phyloP scores from a whole-genome alignment of 78 protist species.

The Dictyostelium brefeldianum region DNA sequence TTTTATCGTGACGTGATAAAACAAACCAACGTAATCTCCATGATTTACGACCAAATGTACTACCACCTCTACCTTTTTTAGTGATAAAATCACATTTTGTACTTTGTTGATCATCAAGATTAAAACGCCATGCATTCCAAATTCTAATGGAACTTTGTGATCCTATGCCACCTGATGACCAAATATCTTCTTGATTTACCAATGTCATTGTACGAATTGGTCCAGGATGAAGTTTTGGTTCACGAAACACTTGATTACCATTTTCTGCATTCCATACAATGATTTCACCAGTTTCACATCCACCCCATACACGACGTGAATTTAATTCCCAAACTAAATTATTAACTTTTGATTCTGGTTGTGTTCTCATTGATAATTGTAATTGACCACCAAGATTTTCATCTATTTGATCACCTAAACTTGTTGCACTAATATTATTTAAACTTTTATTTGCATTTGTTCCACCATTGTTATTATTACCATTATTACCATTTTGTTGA shows the following conservation, averaged over 20 bases:
- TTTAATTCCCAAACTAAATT: slow-evolving; percentile 43
- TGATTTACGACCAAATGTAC: slow-evolving; percentile 51
- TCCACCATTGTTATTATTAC: not conserved
- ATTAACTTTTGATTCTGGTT: slow-evolving; percentile 17
- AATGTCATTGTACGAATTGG: slow-evolving; percentile 40
- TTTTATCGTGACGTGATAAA: slow-evolving; percentile 15
- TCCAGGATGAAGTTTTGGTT: slow-evolving; percentile 40
- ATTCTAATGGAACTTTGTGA: slow-evolving; percentile 21
- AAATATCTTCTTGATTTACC: slow-evolving; percentile 61
- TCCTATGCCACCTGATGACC: slow-evolving; percentile 72
- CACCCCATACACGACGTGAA: slow-evolving; percentile 73
- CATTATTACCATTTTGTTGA: not conserved
- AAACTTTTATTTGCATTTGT: slow-evolving; percentile 28
- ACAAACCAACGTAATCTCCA: slow-evolving; percentile 68
- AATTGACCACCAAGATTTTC: slow-evolving; percentile 59
- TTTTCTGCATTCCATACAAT: slow-evolving; percentile 81
- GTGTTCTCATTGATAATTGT: slow-evolving; percentile 35
- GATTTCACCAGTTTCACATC: slow-evolving; percentile 31
- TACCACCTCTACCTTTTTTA: slow-evolving; percentile 45
- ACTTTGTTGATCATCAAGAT: slow-evolving; percentile 44
- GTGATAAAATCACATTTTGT: slow-evolving; percentile 36
- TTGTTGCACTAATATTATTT: slow-evolving; percentile 28
- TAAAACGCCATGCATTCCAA: slow-evolving; percentile 76
- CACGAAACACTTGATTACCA: slow-evolving; percentile 49
- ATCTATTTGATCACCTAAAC: slow-evolving; percentile 18